Evolutionary conservation across 148 eudicot species (phyloP), one percentile per base, ranked within the genome.

Genomic region (Euryodendron excelsum): DNA sequence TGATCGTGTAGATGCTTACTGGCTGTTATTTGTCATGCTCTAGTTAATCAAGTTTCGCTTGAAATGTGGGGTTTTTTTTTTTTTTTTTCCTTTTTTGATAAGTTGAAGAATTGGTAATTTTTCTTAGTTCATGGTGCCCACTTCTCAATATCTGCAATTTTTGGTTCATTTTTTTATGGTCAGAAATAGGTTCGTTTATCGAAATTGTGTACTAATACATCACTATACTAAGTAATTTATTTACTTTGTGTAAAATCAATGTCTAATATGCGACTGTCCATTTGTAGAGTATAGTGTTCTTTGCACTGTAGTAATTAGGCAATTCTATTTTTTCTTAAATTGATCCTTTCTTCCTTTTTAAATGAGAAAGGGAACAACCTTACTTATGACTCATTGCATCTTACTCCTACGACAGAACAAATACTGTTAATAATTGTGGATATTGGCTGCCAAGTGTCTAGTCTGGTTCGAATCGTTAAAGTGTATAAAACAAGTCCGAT

Each of bases 21-120:
- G 25, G 44, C 27, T 37, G 18, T 36, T 11, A 66, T 21, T 66
- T 23, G 23, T 66, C 6, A 10, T 36, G 28, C 47, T 9, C 27
- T 36, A 21, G 70, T 28, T 71, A 71, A 27, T 47, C 59, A 23
- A 71, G 58, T 45, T 71, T 50, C 12, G 56, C 59, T 71, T 71
- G 39, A 71, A 48, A 28, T 30, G 39, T 71, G 15, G n/a, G n/a
- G n/a, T n/a, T n/a, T n/a, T n/a, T n/a, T n/a, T n/a, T n/a, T n/a
- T n/a, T n/a, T n/a, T n/a, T n/a, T n/a, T n/a, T n/a, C n/a, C n/a
- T n/a, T n/a, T n/a, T n/a, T n/a, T n/a, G n/a, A n/a, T n/a, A n/a
- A n/a, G n/a, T n/a, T n/a, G n/a, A n/a, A n/a, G n/a, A n/a, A n/a
- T n/a, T n/a, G n/a, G 56, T 50, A 21, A n/a, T 70, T 48, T 11